Conservation (phyloP, 2,329 filamentous ascomycete genomes). For the Aspergillus chevalieri region DNA sequence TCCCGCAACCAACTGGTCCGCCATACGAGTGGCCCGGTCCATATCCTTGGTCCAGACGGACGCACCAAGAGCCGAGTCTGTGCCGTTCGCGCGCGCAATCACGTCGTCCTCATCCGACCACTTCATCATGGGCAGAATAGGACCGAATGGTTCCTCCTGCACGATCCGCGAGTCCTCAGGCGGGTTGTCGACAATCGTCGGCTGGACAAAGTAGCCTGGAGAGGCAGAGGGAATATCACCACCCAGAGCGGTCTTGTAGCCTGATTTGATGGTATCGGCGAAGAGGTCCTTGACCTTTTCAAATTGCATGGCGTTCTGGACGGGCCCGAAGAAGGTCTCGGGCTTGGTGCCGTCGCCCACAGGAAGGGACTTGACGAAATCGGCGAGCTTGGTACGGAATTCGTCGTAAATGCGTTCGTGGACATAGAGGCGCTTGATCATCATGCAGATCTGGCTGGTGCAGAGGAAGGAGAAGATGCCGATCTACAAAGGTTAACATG, state of each 20-base stretch:
- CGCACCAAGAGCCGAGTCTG: constrained; percentile 50
- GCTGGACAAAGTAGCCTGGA: constrained; percentile 53
- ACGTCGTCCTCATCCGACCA: constrained; percentile 59
- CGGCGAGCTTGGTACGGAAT: constrained; percentile 45
- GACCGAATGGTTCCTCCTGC: constrained; percentile 57
- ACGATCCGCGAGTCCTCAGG: constrained; percentile 52
- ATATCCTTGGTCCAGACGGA: constrained; percentile 55
- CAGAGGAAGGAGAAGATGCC: constrained; percentile 48
- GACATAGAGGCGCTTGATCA: constrained; percentile 55
- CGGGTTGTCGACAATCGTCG: constrained; percentile 55
- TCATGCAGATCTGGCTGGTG: constrained; percentile 52
- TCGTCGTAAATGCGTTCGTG: constrained; percentile 55
- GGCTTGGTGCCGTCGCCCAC: constrained; percentile 36
- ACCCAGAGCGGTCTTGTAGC: constrained; percentile 48
- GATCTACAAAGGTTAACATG: constrained; percentile 23
- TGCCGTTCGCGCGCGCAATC: constrained; percentile 50
- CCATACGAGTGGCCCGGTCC: constrained; percentile 47
- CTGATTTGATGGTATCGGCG: constrained; percentile 49
- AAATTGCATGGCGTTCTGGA: constrained; percentile 62
- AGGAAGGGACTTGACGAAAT: constrained; percentile 39
- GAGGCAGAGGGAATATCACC: constrained; percentile 38
- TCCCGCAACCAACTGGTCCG: constrained; percentile 50
- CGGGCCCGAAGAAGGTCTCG: constrained; percentile 50
- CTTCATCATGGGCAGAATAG: constrained; percentile 57
- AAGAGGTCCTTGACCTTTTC: constrained; percentile 54